Percentiles rank a stretch among this genome's conserved stretches.
Evolutionary conservation across 257 asterid genomes (phyloP).

Genomic region (Rhazya stricta): DNA sequence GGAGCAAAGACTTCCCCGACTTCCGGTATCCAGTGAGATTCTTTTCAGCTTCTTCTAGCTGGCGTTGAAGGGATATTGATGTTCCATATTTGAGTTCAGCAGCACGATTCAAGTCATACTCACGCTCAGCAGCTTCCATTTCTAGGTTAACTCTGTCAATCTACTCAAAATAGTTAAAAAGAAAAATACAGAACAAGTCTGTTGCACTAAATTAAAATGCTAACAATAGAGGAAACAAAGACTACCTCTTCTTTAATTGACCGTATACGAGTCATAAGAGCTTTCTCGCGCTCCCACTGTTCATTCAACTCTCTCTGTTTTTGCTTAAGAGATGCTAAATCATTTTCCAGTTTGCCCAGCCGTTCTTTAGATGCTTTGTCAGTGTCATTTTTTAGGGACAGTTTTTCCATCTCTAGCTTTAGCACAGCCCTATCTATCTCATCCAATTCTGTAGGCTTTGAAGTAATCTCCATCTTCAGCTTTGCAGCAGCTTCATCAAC

Average conservation of each 20-base stretch:
- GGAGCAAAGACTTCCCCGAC: constrained; percentile 66
- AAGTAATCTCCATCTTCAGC: constrained; percentile 91
- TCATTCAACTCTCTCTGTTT: constrained; percentile 63
- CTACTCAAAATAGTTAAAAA: constrained; percentile 29
- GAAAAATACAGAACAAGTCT: constrained; percentile 6
- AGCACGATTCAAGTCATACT: constrained; percentile 82
- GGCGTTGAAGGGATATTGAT: constrained; percentile 73
- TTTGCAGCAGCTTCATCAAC: constrained; percentile 99
- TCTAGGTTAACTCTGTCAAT: constrained; percentile 89
- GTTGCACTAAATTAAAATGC: not conserved
- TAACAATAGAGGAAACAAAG: constrained; percentile 5
- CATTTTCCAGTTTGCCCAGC: constrained; percentile 66
- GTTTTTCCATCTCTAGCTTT: constrained; percentile 91
- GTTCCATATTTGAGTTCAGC: constrained; percentile 95
- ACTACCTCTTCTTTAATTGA: constrained; percentile 82
- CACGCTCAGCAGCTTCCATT: constrained; percentile 98
- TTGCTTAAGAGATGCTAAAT: constrained; percentile 58
- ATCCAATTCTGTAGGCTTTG: constrained; percentile 86
- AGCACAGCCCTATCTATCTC: constrained; percentile 75
- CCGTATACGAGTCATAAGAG: constrained; percentile 67
- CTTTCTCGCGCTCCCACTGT: constrained; percentile 80
- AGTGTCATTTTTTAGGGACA: constrained; percentile 76
- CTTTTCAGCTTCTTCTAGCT: constrained; percentile 76
- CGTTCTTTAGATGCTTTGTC: constrained; percentile 85
- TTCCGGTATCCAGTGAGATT: constrained; percentile 55